Conservation (phyloP, 1,284 basidiomycete species). For the Lignosus rhinocerotis region DNA sequence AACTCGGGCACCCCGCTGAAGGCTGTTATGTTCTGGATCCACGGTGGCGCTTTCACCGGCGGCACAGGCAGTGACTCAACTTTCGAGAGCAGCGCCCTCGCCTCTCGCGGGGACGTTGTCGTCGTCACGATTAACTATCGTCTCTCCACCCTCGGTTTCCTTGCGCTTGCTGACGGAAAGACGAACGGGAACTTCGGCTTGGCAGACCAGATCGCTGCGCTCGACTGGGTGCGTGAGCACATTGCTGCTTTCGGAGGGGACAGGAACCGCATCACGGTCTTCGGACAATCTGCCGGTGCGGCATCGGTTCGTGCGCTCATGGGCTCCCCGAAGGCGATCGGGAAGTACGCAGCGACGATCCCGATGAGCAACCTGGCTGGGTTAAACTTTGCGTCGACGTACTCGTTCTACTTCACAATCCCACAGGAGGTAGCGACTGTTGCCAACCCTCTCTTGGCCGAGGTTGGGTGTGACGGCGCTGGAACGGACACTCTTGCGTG, state of each 20-base stretch:
- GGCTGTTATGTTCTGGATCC: conserved; percentile 47
- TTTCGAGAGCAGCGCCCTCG: conserved; percentile 36
- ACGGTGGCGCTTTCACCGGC: conserved; percentile 49
- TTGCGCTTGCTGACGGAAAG: conserved; percentile 37
- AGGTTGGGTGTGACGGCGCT: conserved; percentile 34
- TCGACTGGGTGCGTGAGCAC: conserved; percentile 38
- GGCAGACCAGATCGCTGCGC: conserved; percentile 40
- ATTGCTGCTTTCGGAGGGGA: conserved; percentile 41
- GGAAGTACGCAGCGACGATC: conserved; percentile 47
- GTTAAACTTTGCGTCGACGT: conserved; percentile 43
- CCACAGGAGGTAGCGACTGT: conserved; percentile 33
- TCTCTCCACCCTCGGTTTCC: conserved; percentile 43
- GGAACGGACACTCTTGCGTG: conserved; percentile 33
- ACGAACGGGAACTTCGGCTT: conserved; percentile 45
- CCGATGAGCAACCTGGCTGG: conserved; percentile 51
- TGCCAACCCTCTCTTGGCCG: conserved; percentile 36
- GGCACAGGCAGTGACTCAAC: conserved; percentile 30
- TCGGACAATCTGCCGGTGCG: conserved; percentile 43
- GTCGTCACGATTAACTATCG: conserved; percentile 51
- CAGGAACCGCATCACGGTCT: conserved; percentile 38
- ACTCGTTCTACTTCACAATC: conserved; percentile 41
- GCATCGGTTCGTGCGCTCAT: conserved; percentile 43
- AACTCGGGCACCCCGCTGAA: conserved; percentile 31
- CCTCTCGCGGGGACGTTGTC: conserved; percentile 46
- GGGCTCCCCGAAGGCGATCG: conserved; percentile 42